Evolutionary conservation across 345 rosid species (phyloP).

Genomic region (Physaria fendleri): DNA sequence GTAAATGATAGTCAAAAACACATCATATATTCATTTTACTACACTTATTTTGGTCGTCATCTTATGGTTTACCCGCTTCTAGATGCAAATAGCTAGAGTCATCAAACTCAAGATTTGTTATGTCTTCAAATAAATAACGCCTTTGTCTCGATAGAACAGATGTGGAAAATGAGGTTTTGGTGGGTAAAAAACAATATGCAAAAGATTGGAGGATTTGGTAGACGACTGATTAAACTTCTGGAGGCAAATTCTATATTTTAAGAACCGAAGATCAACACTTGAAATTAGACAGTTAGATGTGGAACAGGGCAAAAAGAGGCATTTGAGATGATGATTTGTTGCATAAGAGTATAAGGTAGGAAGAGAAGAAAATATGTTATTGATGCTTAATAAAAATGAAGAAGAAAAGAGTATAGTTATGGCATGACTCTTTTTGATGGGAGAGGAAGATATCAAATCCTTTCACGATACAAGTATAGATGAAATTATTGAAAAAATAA

Average conservation of each 20-base stretch:
- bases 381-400: no score
- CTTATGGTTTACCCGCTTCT: background rate
- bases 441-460: no score
- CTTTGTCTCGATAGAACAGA: constrained; percentile 13
- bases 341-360: no score
- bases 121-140: constrained; percentile 7
- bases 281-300: no score
- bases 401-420: no score
- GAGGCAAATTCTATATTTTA: background rate
- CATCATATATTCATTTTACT: background rate
- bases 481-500: no score
- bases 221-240: background rate
- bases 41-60: background rate
- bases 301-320: no score
- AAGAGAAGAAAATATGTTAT: no score
- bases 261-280: background rate
- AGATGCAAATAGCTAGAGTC: background rate
- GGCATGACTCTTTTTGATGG: no score
- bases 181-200: constrained; percentile 14
- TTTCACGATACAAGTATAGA: no score
- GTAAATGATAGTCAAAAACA: background rate
- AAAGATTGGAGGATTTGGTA: background rate
- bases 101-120: constrained; percentile 4
- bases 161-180: constrained; percentile 19
- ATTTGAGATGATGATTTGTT: no score